These are phyloP conservation scores for Cladosporium sp. DNA, from an alignment of 2,329 filamentous ascomycete species.

Conservation along the genomic window DNA sequence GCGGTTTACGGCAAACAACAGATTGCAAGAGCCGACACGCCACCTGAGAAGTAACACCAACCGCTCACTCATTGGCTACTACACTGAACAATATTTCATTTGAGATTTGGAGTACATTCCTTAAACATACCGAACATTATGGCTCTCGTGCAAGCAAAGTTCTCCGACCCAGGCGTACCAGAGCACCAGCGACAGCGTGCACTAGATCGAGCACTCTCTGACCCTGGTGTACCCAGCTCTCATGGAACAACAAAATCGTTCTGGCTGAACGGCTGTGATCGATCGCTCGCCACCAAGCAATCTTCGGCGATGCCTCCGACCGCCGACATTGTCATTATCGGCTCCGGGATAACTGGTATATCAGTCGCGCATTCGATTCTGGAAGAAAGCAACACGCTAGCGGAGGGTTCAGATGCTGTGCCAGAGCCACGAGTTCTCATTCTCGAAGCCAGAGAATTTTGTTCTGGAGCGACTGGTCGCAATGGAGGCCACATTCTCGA, in stretches of 20 bases:
- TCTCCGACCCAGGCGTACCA: background rate
- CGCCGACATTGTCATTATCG: background rate
- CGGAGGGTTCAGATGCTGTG: background rate
- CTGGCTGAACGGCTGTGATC: background rate
- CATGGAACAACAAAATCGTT: background rate
- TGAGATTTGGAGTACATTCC: background rate
- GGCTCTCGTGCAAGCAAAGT: background rate
- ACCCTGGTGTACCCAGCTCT: background rate
- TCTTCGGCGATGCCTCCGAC: background rate
- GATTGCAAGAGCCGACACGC: background rate
- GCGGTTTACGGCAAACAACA: background rate
- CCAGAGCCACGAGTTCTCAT: background rate
- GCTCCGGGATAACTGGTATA: background rate
- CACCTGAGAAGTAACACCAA: background rate
- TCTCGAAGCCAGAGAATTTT: constrained; percentile 21
- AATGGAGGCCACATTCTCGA: constrained; percentile 21
- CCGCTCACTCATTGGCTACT: background rate
- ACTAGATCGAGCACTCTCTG: background rate
- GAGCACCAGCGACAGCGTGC: background rate
- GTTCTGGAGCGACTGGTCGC: constrained; percentile 21
- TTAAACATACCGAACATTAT: background rate
- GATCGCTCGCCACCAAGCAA: background rate
- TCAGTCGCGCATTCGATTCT: background rate
- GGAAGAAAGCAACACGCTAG: background rate
- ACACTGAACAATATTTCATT: background rate